Evolutionary conservation across 257 asterid genomes (phyloP).

Genomic region (Salvia hispanica): DNA sequence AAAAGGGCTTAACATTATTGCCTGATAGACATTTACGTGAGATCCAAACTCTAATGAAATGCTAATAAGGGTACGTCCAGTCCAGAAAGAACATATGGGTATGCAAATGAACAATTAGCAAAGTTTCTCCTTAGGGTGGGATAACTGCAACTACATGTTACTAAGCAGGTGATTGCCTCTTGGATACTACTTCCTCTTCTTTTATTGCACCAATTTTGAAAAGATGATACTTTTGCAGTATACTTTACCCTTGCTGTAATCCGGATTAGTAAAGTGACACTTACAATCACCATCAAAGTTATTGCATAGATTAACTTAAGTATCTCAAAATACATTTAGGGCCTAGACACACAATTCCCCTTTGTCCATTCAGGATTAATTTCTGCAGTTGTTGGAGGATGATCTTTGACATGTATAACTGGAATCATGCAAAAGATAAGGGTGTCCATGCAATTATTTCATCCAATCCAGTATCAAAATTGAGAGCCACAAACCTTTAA

Average conservation of each 20-base stretch:
- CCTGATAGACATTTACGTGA: slow-evolving; percentile 8
- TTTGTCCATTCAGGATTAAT: slow-evolving; percentile 11
- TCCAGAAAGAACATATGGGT: neutral
- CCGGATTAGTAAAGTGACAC: slow-evolving; percentile 4
- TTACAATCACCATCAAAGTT: neutral
- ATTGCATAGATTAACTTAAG: slow-evolving; percentile 15
- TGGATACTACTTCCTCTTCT: slow-evolving; percentile 4
- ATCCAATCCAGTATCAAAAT: slow-evolving; percentile 9
- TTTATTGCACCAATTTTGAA: neutral
- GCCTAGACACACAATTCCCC: neutral
- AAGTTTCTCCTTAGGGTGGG: slow-evolving; percentile 2
- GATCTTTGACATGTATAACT: neutral
- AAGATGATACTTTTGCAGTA: neutral
- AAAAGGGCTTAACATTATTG: neutral
- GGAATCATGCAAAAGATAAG: slow-evolving; percentile 9
- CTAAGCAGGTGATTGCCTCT: neutral
- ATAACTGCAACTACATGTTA: slow-evolving; percentile 7
- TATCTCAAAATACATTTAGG: slow-evolving; percentile 17
- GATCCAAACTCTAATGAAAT: slow-evolving; percentile 20
- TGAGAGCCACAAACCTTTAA: slow-evolving; percentile 61
- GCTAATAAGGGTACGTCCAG: slow-evolving; percentile 5
- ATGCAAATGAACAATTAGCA: slow-evolving; percentile 25
- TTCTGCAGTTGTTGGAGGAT: slow-evolving; percentile 3
- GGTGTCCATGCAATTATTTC: slow-evolving; percentile 10
- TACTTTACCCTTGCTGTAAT: neutral